These are phyloP conservation scores for Epicoccum nigrum DNA, from an alignment of 2,329 filamentous ascomycete genomes.

Conservation along the genomic window DNA sequence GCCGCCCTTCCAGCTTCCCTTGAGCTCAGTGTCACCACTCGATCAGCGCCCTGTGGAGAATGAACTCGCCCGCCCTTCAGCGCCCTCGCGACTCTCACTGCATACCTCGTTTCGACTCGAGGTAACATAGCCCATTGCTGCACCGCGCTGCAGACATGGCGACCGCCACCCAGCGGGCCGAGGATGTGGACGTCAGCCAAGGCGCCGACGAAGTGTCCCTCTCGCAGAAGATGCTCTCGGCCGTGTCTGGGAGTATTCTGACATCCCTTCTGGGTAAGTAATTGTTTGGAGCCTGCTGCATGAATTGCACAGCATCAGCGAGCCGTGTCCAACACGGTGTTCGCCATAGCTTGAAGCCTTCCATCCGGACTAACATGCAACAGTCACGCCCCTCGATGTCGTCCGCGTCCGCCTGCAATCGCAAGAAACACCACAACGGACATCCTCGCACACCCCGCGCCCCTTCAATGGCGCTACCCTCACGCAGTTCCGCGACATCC, in stretches of 20 bases:
- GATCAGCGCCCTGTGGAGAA: conserved; percentile 33
- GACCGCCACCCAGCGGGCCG: conserved; percentile 40
- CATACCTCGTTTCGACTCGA: conserved; percentile 36
- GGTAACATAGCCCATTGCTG: conserved; percentile 32
- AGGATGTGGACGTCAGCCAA: conserved; percentile 49
- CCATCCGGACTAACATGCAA: conserved; percentile 17
- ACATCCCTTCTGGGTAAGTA: conserved; percentile 83
- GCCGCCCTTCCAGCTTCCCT: too few relatives aligned
- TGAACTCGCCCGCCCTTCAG: conserved; percentile 34
- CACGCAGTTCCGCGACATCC: conserved; percentile 68
- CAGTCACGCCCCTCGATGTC: conserved; percentile 94
- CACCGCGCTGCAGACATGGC: conserved; percentile 32
- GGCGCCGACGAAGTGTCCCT: conserved; percentile 73
- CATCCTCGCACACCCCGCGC: conserved; percentile 59
- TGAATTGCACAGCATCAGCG: background rate
- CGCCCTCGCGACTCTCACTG: conserved; percentile 28
- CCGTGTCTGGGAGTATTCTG: conserved; percentile 85
- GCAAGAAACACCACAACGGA: conserved; percentile 63
- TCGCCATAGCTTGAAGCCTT: background rate
- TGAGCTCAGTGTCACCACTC: conserved; percentile 15
- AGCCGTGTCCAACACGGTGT: conserved; percentile 9
- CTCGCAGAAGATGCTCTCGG: conserved; percentile 91
- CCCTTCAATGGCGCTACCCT: conserved; percentile 37
- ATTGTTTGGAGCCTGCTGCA: background rate
- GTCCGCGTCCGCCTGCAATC: conserved; percentile 94